Evolutionary conservation across 352 stramenopile species (phyloP).

Genomic region (Globisporangium uncinulatum): DNA sequence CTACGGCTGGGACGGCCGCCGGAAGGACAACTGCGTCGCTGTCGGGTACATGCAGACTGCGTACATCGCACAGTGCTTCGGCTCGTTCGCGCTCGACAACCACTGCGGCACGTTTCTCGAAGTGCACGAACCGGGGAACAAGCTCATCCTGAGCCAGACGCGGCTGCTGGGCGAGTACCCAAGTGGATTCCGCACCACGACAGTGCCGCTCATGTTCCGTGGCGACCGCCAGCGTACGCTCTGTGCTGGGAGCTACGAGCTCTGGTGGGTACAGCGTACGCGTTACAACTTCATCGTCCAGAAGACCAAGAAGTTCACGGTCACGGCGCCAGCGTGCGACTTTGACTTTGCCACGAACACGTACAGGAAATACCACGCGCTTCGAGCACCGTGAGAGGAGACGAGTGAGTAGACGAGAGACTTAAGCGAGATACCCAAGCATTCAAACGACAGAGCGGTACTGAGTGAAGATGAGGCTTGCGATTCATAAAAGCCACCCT

Average conservation of each 20-base stretch:
- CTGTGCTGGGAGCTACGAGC: slow-evolving; percentile 70
- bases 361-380: slow-evolving; percentile 65
- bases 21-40: slow-evolving; percentile 53
- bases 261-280: slow-evolving; percentile 86
- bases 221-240: slow-evolving; percentile 58
- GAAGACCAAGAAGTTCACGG: slow-evolving; percentile 68
- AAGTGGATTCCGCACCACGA: slow-evolving; percentile 71
- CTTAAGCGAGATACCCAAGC: no score
- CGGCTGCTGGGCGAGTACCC: slow-evolving; percentile 63
- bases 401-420: background rate
- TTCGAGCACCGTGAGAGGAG: slow-evolving; percentile 9
- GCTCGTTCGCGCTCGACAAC: slow-evolving; percentile 58
- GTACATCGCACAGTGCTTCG: slow-evolving; percentile 72
- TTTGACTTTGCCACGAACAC: slow-evolving; percentile 77
- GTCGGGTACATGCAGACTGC: slow-evolving; percentile 79
- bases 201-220: slow-evolving; percentile 60
- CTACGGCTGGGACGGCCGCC: slow-evolving; percentile 51
- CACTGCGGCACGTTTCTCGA: slow-evolving; percentile 86
- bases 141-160: slow-evolving; percentile 71
- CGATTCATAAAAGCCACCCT: slow-evolving; percentile 19
- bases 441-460: no score
- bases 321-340: slow-evolving; percentile 60
- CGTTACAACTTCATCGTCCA: slow-evolving; percentile 79
- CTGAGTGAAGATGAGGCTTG: background rate
- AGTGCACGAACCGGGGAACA: slow-evolving; percentile 57